Percentiles rank a stretch among this genome's conserved stretches.
These are phyloP conservation scores for Colletotrichum sp. DNA, from an alignment of 2,329 filamentous ascomycete species.

Conservation along the genomic window DNA sequence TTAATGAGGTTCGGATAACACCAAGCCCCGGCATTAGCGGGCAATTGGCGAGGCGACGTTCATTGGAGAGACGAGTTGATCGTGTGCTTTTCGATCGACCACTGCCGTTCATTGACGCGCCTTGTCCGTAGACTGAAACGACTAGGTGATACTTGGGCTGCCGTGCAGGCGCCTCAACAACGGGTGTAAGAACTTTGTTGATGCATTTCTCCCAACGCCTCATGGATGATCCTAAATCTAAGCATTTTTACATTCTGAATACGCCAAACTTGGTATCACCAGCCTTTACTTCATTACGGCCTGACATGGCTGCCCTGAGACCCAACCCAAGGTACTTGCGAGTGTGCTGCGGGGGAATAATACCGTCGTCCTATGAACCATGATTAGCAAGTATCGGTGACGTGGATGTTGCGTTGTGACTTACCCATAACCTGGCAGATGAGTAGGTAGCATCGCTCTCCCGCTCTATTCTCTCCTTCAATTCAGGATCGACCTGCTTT, in stretches of 20 bases:
- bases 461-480: slow-evolving; percentile 84
- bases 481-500: slow-evolving; percentile 77
- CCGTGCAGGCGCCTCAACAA: not conserved
- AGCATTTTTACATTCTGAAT: slow-evolving; percentile 73
- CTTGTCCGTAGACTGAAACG: not conserved
- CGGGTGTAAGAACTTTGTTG: not conserved
- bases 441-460: slow-evolving; percentile 92
- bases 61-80: not conserved
- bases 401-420: slow-evolving; percentile 28
- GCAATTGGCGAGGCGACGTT: not conserved
- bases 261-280: slow-evolving; percentile 77
- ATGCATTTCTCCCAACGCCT: not conserved
- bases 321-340: slow-evolving; percentile 74
- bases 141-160: not conserved
- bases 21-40: not conserved
- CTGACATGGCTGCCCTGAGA: slow-evolving; percentile 74
- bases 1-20: not conserved
- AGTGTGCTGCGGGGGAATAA: slow-evolving; percentile 80
- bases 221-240: not conserved
- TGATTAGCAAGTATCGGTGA: slow-evolving; percentile 14
- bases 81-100: not conserved
- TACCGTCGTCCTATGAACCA: slow-evolving; percentile 68
- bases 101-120: not conserved
- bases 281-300: slow-evolving; percentile 64
- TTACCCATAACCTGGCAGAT: slow-evolving; percentile 85